Evolutionary conservation across 78 protist genomes (phyloP).

Genomic region (Pelomyxa schiedti): DNA sequence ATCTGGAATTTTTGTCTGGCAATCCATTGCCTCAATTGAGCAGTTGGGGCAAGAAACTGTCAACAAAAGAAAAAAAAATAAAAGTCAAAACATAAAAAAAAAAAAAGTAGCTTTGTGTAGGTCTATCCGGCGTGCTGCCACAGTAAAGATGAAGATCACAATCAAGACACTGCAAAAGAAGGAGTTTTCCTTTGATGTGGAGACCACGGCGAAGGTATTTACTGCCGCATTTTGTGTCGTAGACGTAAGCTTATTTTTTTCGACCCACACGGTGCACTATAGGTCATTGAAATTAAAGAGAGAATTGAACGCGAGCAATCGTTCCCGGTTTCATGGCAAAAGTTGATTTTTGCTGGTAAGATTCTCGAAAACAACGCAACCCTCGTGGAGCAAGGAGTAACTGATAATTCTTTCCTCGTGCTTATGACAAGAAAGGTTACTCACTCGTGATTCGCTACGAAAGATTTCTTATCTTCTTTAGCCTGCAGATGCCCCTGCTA

Average conservation of each 20-base stretch:
- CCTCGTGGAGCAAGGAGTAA: constrained; percentile 7
- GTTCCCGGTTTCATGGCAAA: no score
- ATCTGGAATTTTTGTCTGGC: no score
- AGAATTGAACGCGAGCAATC: constrained; percentile 18
- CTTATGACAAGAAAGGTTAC: constrained; percentile 45
- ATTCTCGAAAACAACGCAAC: constrained; percentile 35
- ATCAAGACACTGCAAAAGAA: constrained; percentile 11
- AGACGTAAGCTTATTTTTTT: no score
- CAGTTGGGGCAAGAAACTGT: no score
- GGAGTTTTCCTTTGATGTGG: constrained; percentile 1
- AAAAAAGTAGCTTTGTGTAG: no score
- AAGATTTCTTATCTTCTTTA: not conserved
- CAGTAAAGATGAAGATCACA: constrained; percentile 16
- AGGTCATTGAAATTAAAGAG: constrained; percentile 38
- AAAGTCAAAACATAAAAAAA: no score
- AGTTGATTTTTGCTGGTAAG: constrained; percentile 54
- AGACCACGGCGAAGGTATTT: constrained; percentile 6
- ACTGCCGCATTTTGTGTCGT: not conserved
- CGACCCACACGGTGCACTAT: not conserved
- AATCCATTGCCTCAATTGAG: no score
- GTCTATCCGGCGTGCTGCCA: no score
- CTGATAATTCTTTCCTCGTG: constrained; percentile 47
- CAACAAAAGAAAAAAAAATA: no score
- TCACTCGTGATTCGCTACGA: not conserved
- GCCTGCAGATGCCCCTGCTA: not conserved